Percentiles rank a stretch among this genome's conserved stretches.
Conservation (phyloP, 495 filamentous ascomycete species). For the Podospora comata region DNA sequence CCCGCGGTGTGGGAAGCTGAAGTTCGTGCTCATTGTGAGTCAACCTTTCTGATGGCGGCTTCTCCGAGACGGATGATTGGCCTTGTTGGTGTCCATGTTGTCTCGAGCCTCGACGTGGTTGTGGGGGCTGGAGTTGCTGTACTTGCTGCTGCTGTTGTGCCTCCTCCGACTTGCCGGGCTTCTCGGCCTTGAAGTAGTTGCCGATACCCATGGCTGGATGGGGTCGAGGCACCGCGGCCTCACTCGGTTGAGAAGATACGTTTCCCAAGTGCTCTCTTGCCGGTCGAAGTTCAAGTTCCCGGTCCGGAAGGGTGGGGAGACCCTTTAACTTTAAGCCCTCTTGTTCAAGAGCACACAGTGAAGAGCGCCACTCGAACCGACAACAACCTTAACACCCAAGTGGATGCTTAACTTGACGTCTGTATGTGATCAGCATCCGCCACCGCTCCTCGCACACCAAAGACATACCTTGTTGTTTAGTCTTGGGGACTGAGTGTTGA, state of each 20-base stretch:
- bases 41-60: slow-evolving; percentile 16
- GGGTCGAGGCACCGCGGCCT: slow-evolving; percentile 11
- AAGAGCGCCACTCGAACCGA: neutral
- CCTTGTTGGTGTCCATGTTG: slow-evolving; percentile 6
- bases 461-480: neutral
- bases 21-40: slow-evolving; percentile 40
- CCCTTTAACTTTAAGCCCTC: neutral
- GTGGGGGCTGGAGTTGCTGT: neutral
- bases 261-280: neutral
- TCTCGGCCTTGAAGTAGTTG: slow-evolving; percentile 59
- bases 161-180: slow-evolving; percentile 33
- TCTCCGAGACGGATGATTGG: slow-evolving; percentile 28
- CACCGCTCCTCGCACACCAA: neutral
- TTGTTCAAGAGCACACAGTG: neutral
- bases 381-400: neutral
- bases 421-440: neutral
- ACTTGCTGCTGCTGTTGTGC: slow-evolving; percentile 2
- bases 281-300: neutral
- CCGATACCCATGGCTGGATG: slow-evolving; percentile 54
- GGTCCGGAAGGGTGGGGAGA: neutral
- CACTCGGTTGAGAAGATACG: neutral
- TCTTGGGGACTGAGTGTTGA: slow-evolving; percentile 7
- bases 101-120: slow-evolving; percentile 6
- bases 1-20: slow-evolving; percentile 44
- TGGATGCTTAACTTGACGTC: neutral